Evolutionary conservation across 2,329 filamentous ascomycete species (phyloP), one percentile per base, ranked within the genome.

Genomic region (Tolypocladium amazonense): DNA sequence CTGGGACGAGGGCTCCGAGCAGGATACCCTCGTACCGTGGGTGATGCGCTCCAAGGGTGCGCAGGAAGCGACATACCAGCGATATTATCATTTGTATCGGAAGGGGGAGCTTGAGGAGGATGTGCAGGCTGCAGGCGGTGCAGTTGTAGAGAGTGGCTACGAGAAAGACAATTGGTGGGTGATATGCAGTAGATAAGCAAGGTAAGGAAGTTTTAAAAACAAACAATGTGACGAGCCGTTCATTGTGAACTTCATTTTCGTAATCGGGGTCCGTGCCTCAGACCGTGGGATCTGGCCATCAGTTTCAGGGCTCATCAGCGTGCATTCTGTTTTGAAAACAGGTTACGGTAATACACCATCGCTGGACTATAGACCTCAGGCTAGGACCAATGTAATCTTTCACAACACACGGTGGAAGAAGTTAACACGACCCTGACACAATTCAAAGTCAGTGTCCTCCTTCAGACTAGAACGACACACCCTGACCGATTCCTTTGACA

Each of bases 141-240:
- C 75, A 56, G 85, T 97, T 18, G 68, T 94, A 30, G 87, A 90
- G 65, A 85, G 85, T 61, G 94, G 94, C 39, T 99, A 97, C 74
- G 94, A 99, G 71, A 92, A 87, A 77, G 94, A 97, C 71, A 99
- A 99, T 76, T 97, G 94, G 94, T 99, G 93, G 93, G 91, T 87
- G 58, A 87, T 96, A 70, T 76, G 73, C 65, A 71, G 68, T 58
- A 67, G 67, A 57, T 52, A 56, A 54, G 15, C 41, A 57, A 12
- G 14, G 43, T 59, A 41, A 23, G 33, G n/a, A 27, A 27, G 15
- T 45, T 11, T 14, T 23, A 47, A 14, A 23, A 7, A 56, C 57
- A 45, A 8, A 25, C 7, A 35, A 2, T 27, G 18, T 33, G 15
- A 33, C 5, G 20, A 33, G 27, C 20, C 4, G 2, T 8, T 20